These are phyloP conservation scores for Carex cristatella DNA, from an alignment of 176 grass and related monocot genomes.

Conservation along the genomic window DNA sequence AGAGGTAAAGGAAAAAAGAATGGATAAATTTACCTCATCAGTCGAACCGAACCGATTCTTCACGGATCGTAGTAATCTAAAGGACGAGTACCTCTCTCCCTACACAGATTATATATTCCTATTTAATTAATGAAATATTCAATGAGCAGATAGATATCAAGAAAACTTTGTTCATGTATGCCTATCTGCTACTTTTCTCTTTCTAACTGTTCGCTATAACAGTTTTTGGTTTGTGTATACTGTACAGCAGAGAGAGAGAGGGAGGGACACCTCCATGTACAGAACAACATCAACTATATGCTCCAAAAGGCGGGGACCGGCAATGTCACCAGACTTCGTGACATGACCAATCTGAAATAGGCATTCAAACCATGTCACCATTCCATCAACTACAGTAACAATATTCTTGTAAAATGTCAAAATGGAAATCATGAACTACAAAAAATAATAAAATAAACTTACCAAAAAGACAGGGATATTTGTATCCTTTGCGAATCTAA, in stretches of 20 bases:
- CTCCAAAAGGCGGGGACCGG: constrained; percentile 86
- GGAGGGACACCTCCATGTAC: constrained; percentile 80
- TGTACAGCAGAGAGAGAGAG: not conserved
- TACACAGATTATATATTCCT: constrained; percentile 19
- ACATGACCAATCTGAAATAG: constrained; percentile 84
- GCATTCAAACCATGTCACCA: constrained; percentile 2
- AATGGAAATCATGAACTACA: not conserved
- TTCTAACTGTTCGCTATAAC: not conserved
- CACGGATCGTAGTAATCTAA: constrained; percentile 71
- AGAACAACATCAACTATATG: constrained; percentile 98
- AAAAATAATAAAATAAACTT: constrained; percentile 21
- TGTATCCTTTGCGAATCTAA: constrained; percentile 85
- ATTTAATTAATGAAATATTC: not conserved
- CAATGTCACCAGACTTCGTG: constrained; percentile 85
- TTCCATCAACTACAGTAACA: constrained; percentile 1
- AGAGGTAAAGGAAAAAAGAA: not conserved
- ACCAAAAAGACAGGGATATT: constrained; percentile 95
- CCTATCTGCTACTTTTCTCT: not conserved
- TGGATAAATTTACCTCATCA: constrained; percentile 53
- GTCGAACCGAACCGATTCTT: constrained; percentile 95
- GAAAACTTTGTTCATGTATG: not conserved
- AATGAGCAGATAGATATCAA: not conserved
- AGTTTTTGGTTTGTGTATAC: not conserved
- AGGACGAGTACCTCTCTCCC: constrained; percentile 80
- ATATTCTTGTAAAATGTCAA: not conserved